Base-by-base conservation (phyloP, 2,329 filamentous ascomycete species). In the Magnaporthales sp. region DNA sequence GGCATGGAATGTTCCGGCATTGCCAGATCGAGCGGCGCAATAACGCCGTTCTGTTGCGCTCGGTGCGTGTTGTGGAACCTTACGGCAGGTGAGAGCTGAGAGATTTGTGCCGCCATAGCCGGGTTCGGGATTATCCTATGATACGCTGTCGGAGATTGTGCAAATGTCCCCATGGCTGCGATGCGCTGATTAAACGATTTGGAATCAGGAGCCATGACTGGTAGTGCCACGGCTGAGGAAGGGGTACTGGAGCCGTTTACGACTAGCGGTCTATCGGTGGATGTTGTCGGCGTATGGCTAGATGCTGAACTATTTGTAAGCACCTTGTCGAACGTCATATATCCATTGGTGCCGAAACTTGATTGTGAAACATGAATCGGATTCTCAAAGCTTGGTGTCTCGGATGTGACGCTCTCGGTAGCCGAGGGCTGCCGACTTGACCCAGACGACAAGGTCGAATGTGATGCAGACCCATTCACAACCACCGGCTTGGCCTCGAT, bases 11-110 rank as follows among this genome's bases (percentile, higher is more conserved):
- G 77, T 32, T 81, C 80, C 3, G 80, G 78, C 54, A 82, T 81
- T 1, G 84, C 84, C 15, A 87, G 78, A 70, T 87, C 85, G 22
- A 87, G 75, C 7, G 85, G 83, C 15, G 84, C 83, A 68, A 86
- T 84, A 19, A 65, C 63, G 26, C 80, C 80, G 67, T 77, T 83
- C 60, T 82, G 81, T 27, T 79, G 82, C 26, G 79, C 76, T 66
- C 80, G 77, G 11, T 81, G 79, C 4, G 76, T 75, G 67, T 79
- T 70, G 54, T 24, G 27, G 74, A 73, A 38, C 72, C 70, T 67
- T n/a, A 29, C 62, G 27, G 22, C 54, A 27, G 68, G 54, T 5
- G 67, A 67, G 22, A 64, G 63, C 62, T 31, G 63, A 32, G 63
- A 51, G 24, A 64, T 26, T 24, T 46, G 32, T 13, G 32, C 63